These are phyloP conservation scores for Penstemon barbatus DNA, from an alignment of 257 asterid genomes.

Conservation along the genomic window DNA sequence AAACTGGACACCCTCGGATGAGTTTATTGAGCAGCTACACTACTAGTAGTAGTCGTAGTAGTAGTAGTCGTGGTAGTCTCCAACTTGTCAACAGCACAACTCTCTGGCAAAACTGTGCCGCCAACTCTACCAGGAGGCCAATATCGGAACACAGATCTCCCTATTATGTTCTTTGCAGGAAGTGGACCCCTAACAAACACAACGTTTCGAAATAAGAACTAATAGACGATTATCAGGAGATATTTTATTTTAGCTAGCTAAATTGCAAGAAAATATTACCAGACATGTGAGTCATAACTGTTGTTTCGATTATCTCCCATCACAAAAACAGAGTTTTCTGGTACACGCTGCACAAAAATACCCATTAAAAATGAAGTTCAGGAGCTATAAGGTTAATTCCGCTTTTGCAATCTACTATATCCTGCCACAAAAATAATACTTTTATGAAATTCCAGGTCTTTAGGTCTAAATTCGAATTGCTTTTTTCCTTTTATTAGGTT, in stretches of 20 bases:
- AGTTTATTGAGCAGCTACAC: constrained; percentile 34
- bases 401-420: background rate
- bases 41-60: background rate
- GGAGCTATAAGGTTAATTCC: constrained; percentile 3
- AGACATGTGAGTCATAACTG: constrained; percentile 86
- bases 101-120: constrained; percentile 64
- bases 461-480: background rate
- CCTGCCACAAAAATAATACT: background rate
- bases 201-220: background rate
- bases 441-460: background rate
- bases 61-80: constrained; percentile 16
- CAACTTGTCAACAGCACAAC: constrained; percentile 57
- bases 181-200: constrained; percentile 72
- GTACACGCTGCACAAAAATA: constrained; percentile 61
- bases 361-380: background rate
- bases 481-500: background rate
- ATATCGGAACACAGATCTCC: constrained; percentile 80
- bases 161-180: constrained; percentile 77
- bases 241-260: background rate
- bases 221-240: constrained; percentile 7
- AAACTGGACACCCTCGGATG: background rate
- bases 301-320: constrained; percentile 93
- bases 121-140: constrained; percentile 89
- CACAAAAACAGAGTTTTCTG: constrained; percentile 68
- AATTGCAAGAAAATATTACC: constrained; percentile 48